Evolutionary conservation across 2,329 filamentous ascomycete species (phyloP).

Genomic region (Aaosphaeria pasadenensis): DNA sequence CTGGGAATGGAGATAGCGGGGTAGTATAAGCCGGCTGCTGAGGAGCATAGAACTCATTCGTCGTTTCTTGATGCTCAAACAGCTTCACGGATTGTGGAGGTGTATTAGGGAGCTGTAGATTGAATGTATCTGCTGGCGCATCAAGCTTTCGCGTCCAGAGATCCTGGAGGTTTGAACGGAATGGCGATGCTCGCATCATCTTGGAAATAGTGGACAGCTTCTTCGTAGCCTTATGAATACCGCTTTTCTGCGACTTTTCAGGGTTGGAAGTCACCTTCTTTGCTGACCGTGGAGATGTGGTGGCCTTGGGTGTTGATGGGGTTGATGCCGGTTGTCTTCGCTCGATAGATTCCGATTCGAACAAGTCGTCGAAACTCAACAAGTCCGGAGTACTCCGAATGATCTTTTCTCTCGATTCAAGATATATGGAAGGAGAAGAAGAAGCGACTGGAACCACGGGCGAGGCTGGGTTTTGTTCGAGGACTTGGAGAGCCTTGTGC

Average conservation of each 20-base stretch:
- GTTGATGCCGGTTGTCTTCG: constrained; percentile 26
- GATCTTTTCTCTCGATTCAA: constrained; percentile 28
- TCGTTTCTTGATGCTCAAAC: constrained; percentile 18
- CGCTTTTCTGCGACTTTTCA: constrained; percentile 14
- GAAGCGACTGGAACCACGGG: constrained; percentile 22
- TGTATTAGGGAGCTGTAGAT: constrained; percentile 34
- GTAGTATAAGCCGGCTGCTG: constrained; percentile 20
- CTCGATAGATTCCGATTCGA: constrained; percentile 20
- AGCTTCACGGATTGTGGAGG: constrained; percentile 25
- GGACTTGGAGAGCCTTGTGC: constrained; percentile 51
- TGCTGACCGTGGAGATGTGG: constrained; percentile 9
- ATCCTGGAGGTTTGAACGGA: constrained; percentile 43
- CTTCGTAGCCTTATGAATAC: constrained; percentile 19
- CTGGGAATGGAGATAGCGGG: constrained; percentile 15
- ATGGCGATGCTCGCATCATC: constrained; percentile 55
- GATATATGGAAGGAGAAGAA: constrained; percentile 22
- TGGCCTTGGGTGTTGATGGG: constrained; percentile 30
- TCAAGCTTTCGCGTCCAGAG: constrained; percentile 54
- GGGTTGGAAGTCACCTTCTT: constrained; percentile 26
- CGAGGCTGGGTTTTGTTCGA: constrained; percentile 50
- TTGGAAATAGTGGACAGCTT: constrained; percentile 39
- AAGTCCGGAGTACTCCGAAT: constrained; percentile 30
- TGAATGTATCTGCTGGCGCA: constrained; percentile 45
- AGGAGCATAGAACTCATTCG: constrained; percentile 16
- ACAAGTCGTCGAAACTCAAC: constrained; percentile 28